A percentile compares a stretch with the other conserved stretches of the same genome.
Conservation (phyloP, 257 asterid genomes). For the Primulina huaijiensis region DNA sequence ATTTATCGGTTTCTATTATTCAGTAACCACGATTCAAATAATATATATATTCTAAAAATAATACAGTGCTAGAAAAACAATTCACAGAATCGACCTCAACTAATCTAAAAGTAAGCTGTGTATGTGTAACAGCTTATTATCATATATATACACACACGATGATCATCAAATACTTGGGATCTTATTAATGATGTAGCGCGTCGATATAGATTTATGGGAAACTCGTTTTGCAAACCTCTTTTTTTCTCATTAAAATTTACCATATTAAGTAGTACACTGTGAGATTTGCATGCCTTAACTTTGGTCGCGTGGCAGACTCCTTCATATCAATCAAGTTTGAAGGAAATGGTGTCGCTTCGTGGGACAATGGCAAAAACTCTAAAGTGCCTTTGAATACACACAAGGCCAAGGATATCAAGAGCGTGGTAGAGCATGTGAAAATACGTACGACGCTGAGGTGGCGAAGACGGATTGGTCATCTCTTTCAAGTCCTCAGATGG, state of each 20-base stretch:
- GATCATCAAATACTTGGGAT: too few species aligned
- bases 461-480: slow-evolving; percentile 73
- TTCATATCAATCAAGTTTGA: slow-evolving; percentile 89
- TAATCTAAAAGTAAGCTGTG: too few species aligned
- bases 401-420: slow-evolving; percentile 30
- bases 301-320: slow-evolving; percentile 49
- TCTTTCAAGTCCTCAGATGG: slow-evolving; percentile 69
- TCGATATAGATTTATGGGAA: too few species aligned
- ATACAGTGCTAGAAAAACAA: too few species aligned
- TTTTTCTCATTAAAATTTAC: neutral
- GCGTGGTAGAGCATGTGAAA: slow-evolving; percentile 55
- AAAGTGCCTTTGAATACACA: slow-evolving; percentile 21
- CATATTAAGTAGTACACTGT: neutral
- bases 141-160: too few species aligned
- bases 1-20: neutral
- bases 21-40: neutral
- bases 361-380: slow-evolving; percentile 40
- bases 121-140: too few species aligned
- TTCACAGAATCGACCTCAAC: too few species aligned
- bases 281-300: neutral
- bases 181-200: too few species aligned
- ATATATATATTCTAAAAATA: too few species aligned
- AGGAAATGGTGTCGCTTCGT: slow-evolving; percentile 58
- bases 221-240: neutral
- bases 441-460: slow-evolving; percentile 55